phyloP scores from a whole-genome alignment of 805 yeast species.

The Sugiyamaella marilandica region DNA sequence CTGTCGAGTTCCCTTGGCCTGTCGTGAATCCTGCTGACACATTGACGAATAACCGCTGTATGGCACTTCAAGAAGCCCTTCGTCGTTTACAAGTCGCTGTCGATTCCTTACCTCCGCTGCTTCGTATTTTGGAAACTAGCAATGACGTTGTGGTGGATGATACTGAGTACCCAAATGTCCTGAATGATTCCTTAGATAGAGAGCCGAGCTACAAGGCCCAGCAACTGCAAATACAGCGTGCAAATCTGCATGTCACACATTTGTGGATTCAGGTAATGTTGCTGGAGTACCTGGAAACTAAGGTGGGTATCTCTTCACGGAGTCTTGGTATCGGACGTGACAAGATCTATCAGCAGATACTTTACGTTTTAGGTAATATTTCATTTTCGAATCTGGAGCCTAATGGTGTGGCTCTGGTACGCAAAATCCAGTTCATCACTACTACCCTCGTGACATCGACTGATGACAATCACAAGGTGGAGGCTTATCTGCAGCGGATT shows the following conservation, averaged over 20 bases:
- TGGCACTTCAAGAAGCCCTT: slow-evolving; percentile 4
- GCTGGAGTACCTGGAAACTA: slow-evolving; percentile 8
- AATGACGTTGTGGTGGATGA: slow-evolving; percentile 1
- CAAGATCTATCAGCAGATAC: slow-evolving; percentile 8
- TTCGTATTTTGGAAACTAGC: not conserved
- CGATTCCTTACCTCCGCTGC: slow-evolving; percentile 2
- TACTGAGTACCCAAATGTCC: not conserved
- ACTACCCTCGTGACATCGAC: not conserved
- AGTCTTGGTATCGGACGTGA: slow-evolving; percentile 6
- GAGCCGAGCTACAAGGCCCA: not conserved
- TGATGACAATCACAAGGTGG: not conserved
- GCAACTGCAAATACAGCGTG: slow-evolving; percentile 12
- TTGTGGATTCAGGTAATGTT: slow-evolving; percentile 13
- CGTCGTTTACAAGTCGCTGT: slow-evolving; percentile 5
- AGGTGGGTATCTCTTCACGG: not conserved
- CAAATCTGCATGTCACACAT: slow-evolving; percentile 13
- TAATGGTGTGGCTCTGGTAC: slow-evolving; percentile 11
- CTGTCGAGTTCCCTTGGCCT: slow-evolving; percentile 9
- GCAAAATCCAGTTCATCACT: not conserved
- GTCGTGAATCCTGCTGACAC: not conserved
- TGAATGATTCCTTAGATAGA: not conserved
- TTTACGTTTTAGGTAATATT: slow-evolving; percentile 8
- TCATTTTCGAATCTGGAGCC: slow-evolving; percentile 17
- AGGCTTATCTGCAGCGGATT: not conserved
- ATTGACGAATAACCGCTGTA: not conserved